phyloP scores from a whole-genome alignment of 2,329 filamentous ascomycete species.

The Alternaria sp. region DNA sequence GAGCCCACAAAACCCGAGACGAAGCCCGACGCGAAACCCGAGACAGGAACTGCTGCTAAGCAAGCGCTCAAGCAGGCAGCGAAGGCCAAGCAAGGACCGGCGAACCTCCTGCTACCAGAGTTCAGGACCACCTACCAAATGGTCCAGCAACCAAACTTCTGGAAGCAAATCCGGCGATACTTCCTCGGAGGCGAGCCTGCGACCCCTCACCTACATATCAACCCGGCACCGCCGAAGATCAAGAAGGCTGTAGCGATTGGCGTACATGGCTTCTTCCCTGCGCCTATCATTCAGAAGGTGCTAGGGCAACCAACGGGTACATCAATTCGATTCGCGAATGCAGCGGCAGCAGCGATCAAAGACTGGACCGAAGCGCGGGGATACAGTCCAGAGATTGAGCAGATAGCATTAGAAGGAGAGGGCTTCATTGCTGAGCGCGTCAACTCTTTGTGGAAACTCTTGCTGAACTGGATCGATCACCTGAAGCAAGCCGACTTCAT shows the following conservation, averaged over 20 bases:
- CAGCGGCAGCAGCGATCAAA: slow-evolving; percentile 82
- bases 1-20: slow-evolving; percentile 35
- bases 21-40: slow-evolving; percentile 36
- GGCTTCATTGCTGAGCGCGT: slow-evolving; percentile 89
- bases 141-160: slow-evolving; percentile 53
- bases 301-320: slow-evolving; percentile 95
- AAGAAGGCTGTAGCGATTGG: slow-evolving; percentile 91
- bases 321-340: slow-evolving; percentile 88
- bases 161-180: slow-evolving; percentile 51
- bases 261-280: slow-evolving; percentile 92
- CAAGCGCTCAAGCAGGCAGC: slow-evolving; percentile 29
- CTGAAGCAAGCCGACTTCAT: slow-evolving; percentile 88
- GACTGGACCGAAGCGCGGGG: slow-evolving; percentile 76
- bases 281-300: slow-evolving; percentile 83
- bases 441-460: slow-evolving; percentile 89
- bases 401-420: slow-evolving; percentile 92
- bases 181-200: slow-evolving; percentile 60
- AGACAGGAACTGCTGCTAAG: slow-evolving; percentile 37
- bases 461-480: slow-evolving; percentile 93
- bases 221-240: slow-evolving; percentile 72
- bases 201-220: slow-evolving; percentile 71
- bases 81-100: slow-evolving; percentile 46
- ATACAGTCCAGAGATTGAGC: slow-evolving; percentile 83
- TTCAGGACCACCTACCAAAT: slow-evolving; percentile 70
- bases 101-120: slow-evolving; percentile 72